Evolutionary conservation across 73 alveolate species (phyloP), one percentile per base, ranked within the genome.

Genomic region (Diophrys sp.): DNA sequence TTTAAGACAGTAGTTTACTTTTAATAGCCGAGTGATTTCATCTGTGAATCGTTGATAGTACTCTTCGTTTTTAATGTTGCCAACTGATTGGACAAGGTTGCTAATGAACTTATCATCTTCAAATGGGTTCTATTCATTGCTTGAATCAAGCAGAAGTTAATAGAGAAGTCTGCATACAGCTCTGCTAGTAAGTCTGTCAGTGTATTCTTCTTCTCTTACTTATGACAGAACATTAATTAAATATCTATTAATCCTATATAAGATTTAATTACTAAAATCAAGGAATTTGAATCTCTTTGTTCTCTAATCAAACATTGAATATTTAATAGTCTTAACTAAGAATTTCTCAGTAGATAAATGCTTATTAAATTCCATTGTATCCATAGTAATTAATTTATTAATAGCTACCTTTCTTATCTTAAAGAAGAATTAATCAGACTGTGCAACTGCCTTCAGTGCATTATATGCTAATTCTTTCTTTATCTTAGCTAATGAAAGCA

Each of bases 361-460:
- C 53, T 85, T 71, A 44, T 85, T 71, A 30, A 85, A 85, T 26
- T 5, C 72, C 1, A 33, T 28, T 0, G 93, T 85, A 33, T 85
- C 30, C 93, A 85, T 85, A 34, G 56, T 31, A 54, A 75, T 29
- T 27, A 88, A 56, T 8, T 53, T 31, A 30, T 76, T 78, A 28
- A 87, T 74, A 14, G 95, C 95, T 54, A 31, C 73, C 75, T 71
- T 72, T 73, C 95, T 88, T 1, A 88, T 87, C 66, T 80, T 82
- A 31, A 75, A 83, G 75, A 83, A 88, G 67, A 67, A 80, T 74
- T n/a, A 75, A 23, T 62, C 32, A 29, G 53, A 70, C 68, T 70
- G 67, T 29, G 68, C 57, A 54, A 80, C 67, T 31, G 73, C 71
- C 31, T 86, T 56, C 31, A 86, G 80, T 57, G 74, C 68, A 1